Evolutionary conservation across 495 filamentous ascomycete genomes (phyloP).

Genomic region (Aspergillus indologenus): DNA sequence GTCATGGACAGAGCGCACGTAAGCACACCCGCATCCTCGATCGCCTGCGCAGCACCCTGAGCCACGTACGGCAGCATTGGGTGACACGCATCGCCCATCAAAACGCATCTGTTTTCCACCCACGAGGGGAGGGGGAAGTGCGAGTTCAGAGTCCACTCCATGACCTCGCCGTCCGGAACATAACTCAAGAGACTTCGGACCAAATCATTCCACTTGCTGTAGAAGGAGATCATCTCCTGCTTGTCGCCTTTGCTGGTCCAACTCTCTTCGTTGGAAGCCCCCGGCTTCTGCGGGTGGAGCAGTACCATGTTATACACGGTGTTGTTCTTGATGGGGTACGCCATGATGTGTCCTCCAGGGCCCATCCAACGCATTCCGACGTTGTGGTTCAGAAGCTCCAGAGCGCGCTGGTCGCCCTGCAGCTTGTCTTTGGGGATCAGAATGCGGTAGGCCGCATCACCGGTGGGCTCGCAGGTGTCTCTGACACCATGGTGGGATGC

Average conservation of each 20-base stretch:
- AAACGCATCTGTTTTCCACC: neutral
- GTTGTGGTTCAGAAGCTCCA: neutral
- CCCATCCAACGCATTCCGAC: neutral
- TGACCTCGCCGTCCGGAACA: neutral
- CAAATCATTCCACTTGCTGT: neutral
- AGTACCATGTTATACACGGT: conserved; percentile 5
- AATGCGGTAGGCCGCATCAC: neutral
- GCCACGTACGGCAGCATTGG: conserved; percentile 1
- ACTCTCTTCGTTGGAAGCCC: neutral
- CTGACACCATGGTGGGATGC: neutral
- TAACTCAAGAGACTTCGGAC: neutral
- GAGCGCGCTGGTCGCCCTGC: neutral
- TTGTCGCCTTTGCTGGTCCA: conserved; percentile 3
- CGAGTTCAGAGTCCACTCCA: neutral
- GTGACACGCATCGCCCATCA: conserved; percentile 13
- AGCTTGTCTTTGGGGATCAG: neutral
- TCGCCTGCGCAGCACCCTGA: neutral
- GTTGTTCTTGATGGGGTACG: conserved; percentile 4
- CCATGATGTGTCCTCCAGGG: conserved; percentile 2
- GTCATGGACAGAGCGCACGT: neutral
- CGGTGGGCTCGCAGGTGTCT: neutral
- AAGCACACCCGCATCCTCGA: neutral
- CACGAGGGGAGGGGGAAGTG: neutral
- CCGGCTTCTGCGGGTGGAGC: conserved; percentile 1
- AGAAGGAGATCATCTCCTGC: neutral